Evolutionary conservation across 2,329 filamentous ascomycete genomes (phyloP).

Genomic region (Trichoderma sp.): DNA sequence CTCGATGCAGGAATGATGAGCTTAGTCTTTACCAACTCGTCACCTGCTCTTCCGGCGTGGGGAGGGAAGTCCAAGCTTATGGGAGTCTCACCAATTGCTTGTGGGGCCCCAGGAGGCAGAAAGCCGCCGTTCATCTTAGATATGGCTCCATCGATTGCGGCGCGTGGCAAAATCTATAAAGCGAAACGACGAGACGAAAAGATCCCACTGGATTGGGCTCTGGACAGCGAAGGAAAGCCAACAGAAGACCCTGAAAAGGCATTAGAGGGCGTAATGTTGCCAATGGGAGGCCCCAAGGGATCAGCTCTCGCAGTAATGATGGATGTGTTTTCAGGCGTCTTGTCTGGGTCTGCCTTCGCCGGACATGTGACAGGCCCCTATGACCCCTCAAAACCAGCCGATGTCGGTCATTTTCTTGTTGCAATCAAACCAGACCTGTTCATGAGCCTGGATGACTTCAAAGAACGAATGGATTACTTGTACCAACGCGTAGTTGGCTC

Average conservation of each 20-base stretch:
- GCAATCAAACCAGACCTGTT: constrained; percentile 79
- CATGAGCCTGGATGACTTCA: constrained; percentile 71
- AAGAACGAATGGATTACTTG: constrained; percentile 60
- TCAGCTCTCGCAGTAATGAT: constrained; percentile 80
- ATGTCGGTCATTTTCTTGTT: constrained; percentile 75
- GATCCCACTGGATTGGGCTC: constrained; percentile 73
- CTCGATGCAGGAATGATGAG: constrained; percentile 72
- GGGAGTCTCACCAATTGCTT: constrained; percentile 75
- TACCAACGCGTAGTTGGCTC: constrained; percentile 58
- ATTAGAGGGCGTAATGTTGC: constrained; percentile 78
- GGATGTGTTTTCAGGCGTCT: constrained; percentile 82
- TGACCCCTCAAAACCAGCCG: constrained; percentile 67
- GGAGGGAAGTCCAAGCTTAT: constrained; percentile 70
- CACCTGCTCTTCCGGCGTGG: constrained; percentile 72
- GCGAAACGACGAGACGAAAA: constrained; percentile 67
- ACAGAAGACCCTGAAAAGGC: constrained; percentile 74
- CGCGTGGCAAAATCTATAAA: constrained; percentile 76
- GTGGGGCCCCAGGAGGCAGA: constrained; percentile 68
- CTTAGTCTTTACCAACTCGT: constrained; percentile 72
- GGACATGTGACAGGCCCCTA: constrained; percentile 78
- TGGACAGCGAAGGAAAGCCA: constrained; percentile 69
- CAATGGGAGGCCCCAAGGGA: constrained; percentile 84
- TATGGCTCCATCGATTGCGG: constrained; percentile 72
- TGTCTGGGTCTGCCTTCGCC: constrained; percentile 78
- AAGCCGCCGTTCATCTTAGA: constrained; percentile 69